A percentile compares a stretch with the other conserved stretches of the same genome.
Evolutionary conservation across 2,329 filamentous ascomycete species (phyloP).

Genomic region (Pseudohalonectria lignicola): DNA sequence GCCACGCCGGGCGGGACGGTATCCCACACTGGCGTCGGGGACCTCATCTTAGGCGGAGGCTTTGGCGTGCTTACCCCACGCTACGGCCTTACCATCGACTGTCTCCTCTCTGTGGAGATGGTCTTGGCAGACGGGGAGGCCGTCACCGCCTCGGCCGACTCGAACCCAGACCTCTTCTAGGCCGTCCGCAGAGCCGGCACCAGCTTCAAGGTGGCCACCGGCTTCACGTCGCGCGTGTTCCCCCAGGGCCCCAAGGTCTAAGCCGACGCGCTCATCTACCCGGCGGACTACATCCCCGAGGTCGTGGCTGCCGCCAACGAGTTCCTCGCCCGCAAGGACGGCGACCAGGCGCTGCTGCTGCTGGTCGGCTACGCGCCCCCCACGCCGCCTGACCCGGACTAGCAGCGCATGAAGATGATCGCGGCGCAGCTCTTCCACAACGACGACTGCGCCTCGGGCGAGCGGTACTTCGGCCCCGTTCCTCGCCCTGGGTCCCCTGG

Average conservation of each 20-base stretch:
- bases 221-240: slow-evolving; percentile 21
- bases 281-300: slow-evolving; percentile 13
- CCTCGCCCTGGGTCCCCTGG: slow-evolving; percentile 22
- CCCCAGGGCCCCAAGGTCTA: slow-evolving; percentile 18
- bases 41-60: slow-evolving; percentile 45
- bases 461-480: slow-evolving; percentile 22
- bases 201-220: slow-evolving; percentile 30
- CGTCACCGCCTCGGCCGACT: slow-evolving; percentile 24
- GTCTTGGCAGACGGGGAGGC: slow-evolving; percentile 25
- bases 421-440: slow-evolving; percentile 23
- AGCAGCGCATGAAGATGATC: slow-evolving; percentile 14
- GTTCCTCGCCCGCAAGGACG: slow-evolving; percentile 15
- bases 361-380: slow-evolving; percentile 13
- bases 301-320: slow-evolving; percentile 18
- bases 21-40: slow-evolving; percentile 51
- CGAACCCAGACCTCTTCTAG: slow-evolving; percentile 24
- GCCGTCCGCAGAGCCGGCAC: slow-evolving; percentile 26
- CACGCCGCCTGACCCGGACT: slow-evolving; percentile 9
- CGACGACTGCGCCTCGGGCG: slow-evolving; percentile 21
- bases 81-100: slow-evolving; percentile 38
- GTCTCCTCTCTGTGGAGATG: slow-evolving; percentile 24
- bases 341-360: slow-evolving; percentile 5
- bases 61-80: slow-evolving; percentile 44
- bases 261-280: slow-evolving; percentile 16
- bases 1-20: slow-evolving; percentile 53